These are phyloP conservation scores for Alternaria angustiovoidea DNA, from an alignment of 2,329 filamentous ascomycete species.

Conservation along the genomic window DNA sequence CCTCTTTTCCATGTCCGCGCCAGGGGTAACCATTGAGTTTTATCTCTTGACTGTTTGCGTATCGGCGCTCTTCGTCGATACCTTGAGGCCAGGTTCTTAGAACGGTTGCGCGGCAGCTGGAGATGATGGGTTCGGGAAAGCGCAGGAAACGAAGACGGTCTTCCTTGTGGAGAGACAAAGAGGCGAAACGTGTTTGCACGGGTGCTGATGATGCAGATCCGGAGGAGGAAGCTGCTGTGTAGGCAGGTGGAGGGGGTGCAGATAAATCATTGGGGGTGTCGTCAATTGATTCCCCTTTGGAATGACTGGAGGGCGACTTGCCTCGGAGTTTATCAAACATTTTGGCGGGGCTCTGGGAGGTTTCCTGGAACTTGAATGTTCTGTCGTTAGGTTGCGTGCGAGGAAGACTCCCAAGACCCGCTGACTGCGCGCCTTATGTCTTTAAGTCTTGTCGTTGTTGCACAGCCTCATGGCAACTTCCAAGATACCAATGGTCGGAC, in stretches of 20 bases:
- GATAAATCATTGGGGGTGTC: constrained; percentile 3
- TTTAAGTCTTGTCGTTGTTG: neutral
- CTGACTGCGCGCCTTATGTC: neutral
- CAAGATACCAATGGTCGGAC: neutral
- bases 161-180: constrained; percentile 32
- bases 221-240: constrained; percentile 18
- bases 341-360: neutral
- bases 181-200: constrained; percentile 35
- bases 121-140: constrained; percentile 42
- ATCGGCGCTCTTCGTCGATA: constrained; percentile 43
- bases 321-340: constrained; percentile 27
- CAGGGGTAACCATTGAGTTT: constrained; percentile 51
- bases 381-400: neutral
- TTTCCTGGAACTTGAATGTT: neutral
- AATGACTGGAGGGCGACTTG: constrained; percentile 19
- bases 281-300: constrained; percentile 19
- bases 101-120: constrained; percentile 36
- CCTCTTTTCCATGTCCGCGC: constrained; percentile 34
- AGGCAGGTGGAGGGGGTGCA: constrained; percentile 17
- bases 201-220: constrained; percentile 5
- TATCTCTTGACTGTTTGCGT: constrained; percentile 48
- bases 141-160: constrained; percentile 47
- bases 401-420: neutral
- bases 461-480: neutral
- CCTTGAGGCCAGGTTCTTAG: constrained; percentile 36